phyloP scores from a whole-genome alignment of 1,284 basidiomycete genomes.

The Violaceomyces palustris region DNA sequence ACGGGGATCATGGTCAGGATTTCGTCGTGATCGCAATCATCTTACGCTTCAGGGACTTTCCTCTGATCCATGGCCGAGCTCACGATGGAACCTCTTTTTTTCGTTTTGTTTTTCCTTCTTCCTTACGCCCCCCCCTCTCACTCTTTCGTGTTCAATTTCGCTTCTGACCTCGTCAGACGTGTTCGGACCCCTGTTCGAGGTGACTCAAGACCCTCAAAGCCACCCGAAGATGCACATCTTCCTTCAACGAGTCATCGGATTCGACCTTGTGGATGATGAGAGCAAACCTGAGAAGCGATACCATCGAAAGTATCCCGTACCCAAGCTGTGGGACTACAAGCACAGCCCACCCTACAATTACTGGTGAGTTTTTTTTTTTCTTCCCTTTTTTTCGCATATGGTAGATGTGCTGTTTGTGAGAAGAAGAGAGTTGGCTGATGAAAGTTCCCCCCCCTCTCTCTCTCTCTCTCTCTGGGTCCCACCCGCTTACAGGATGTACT shows the following conservation, averaged over 20 bases:
- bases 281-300: constrained; percentile 86
- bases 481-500: constrained; percentile 67
- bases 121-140: background rate
- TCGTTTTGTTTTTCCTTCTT: constrained; percentile 1
- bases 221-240: constrained; percentile 95
- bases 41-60: too few relatives aligned
- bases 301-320: constrained; percentile 93
- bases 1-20: background rate
- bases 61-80: too few relatives aligned
- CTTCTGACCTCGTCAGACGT: constrained; percentile 68
- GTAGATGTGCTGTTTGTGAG: too few relatives aligned
- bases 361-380: constrained; percentile 53
- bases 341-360: constrained; percentile 93
- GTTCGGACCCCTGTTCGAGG: constrained; percentile 90
- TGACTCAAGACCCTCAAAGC: constrained; percentile 79
- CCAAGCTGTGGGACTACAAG: constrained; percentile 78
- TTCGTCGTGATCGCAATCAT: too few relatives aligned
- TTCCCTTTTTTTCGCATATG: too few relatives aligned
- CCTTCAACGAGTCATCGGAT: constrained; percentile 89
- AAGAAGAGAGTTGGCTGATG: too few relatives aligned
- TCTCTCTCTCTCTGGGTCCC: background rate
- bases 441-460: too few relatives aligned
- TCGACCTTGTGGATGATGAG: constrained; percentile 97
- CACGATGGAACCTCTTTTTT: too few relatives aligned
- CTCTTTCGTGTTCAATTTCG: background rate